Percentiles rank a stretch among this genome's conserved stretches.
Conservation (phyloP, 768 basidiomycete genomes). For the Chlorophyllum brunneum region DNA sequence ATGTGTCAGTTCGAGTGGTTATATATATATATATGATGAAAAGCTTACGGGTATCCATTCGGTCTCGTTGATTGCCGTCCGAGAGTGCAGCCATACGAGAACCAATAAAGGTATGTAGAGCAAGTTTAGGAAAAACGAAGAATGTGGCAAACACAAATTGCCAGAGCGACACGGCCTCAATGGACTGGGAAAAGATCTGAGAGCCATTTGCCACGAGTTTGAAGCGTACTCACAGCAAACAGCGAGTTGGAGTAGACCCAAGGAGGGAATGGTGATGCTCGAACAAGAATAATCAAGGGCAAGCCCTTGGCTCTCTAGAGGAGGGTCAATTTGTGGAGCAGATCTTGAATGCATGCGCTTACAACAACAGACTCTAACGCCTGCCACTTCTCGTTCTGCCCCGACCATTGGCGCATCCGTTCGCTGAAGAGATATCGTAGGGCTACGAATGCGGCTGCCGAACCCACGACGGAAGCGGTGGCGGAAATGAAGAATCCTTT, state of each 20-base stretch:
- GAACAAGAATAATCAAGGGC: slow-evolving; percentile 77
- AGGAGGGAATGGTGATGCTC: slow-evolving; percentile 79
- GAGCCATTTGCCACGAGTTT: neutral
- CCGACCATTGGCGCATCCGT: slow-evolving; percentile 56
- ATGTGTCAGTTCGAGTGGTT: slow-evolving; percentile 7
- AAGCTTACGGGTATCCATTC: slow-evolving; percentile 71
- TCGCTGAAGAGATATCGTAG: slow-evolving; percentile 57
- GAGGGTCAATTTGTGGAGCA: neutral
- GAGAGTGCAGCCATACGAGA: slow-evolving; percentile 70
- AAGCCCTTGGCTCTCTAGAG: slow-evolving; percentile 67
- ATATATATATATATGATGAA: slow-evolving; percentile 3
- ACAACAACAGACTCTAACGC: slow-evolving; percentile 76
- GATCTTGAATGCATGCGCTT: slow-evolving; percentile 21
- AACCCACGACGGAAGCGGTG: slow-evolving; percentile 57
- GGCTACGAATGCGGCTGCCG: slow-evolving; percentile 55
- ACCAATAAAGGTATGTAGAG: slow-evolving; percentile 76
- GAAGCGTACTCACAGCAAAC: slow-evolving; percentile 55
- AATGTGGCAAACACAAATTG: slow-evolving; percentile 76
- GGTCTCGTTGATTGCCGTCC: slow-evolving; percentile 66
- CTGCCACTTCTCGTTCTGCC: slow-evolving; percentile 68
- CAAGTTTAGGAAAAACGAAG: slow-evolving; percentile 65
- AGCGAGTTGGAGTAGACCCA: slow-evolving; percentile 86
- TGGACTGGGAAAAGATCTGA: slow-evolving; percentile 42
- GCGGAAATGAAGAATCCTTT: slow-evolving; percentile 68
- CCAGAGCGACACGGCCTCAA: slow-evolving; percentile 66